Evolutionary conservation across 2,329 filamentous ascomycete genomes (phyloP).

Genomic region (Didymella lethalis): DNA sequence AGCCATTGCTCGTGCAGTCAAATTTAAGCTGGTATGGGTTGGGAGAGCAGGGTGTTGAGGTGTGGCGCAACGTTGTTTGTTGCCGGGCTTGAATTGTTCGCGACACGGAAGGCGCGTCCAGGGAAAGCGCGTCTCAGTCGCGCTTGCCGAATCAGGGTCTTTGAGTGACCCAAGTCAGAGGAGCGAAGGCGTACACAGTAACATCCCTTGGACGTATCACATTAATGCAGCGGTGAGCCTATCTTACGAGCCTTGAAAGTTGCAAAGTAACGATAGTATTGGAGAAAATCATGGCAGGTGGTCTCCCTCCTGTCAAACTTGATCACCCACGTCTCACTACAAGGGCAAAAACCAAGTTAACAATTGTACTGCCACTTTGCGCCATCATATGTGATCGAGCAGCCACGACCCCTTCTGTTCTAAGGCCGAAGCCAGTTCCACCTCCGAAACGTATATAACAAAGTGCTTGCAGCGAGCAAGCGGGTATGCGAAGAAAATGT

Average conservation of each 20-base stretch:
- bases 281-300: not conserved
- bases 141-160: slow-evolving; percentile 14
- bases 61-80: not conserved
- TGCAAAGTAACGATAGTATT: not conserved
- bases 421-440: slow-evolving; percentile 6
- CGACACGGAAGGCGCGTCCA: slow-evolving; percentile 16
- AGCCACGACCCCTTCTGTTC: not conserved
- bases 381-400: not conserved
- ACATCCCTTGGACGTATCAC: not conserved
- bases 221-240: not conserved
- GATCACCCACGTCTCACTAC: not conserved
- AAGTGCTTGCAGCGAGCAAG: slow-evolving; percentile 26
- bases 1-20: slow-evolving; percentile 14
- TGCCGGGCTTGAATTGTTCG: slow-evolving; percentile 4
- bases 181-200: not conserved
- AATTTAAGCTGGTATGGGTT: not conserved
- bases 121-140: slow-evolving; percentile 13
- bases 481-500: slow-evolving; percentile 28
- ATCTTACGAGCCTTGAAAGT: too few relatives aligned
- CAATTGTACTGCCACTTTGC: slow-evolving; percentile 1
- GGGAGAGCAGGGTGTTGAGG: not conserved
- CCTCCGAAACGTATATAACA: slow-evolving; percentile 7
- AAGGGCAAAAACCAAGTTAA: not conserved
- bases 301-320: not conserved
- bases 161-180: slow-evolving; percentile 2